phyloP scores from a whole-genome alignment of 1,284 basidiomycete genomes.

The Cerrena zonata region DNA sequence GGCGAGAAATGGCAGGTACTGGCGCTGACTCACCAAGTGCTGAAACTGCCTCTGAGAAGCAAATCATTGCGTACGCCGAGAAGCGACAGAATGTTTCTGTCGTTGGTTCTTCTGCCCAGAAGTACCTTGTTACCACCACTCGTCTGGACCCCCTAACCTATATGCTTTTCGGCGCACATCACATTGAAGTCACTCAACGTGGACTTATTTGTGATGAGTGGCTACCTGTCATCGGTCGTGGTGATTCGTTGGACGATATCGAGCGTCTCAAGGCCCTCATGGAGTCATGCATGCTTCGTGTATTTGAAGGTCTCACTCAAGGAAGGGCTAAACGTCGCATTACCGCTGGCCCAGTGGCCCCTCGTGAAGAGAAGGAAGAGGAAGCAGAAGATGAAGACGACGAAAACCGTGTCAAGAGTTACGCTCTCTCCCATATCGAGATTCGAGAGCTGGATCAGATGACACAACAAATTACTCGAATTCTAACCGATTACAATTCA shows the following conservation, averaged over 20 bases:
- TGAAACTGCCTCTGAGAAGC: constrained; percentile 54
- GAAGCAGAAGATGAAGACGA: constrained; percentile 60
- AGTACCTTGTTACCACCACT: constrained; percentile 77
- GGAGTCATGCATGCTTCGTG: constrained; percentile 83
- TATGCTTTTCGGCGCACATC: constrained; percentile 86
- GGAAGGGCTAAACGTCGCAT: constrained; percentile 31
- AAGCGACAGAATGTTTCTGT: constrained; percentile 74
- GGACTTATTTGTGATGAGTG: constrained; percentile 87
- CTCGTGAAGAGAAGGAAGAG: constrained; percentile 50
- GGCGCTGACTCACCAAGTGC: constrained; percentile 11
- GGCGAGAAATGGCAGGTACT: constrained; percentile 36
- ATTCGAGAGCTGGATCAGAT: constrained; percentile 70
- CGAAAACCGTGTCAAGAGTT: constrained; percentile 32
- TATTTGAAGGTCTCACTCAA: constrained; percentile 80
- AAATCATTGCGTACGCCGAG: constrained; percentile 81
- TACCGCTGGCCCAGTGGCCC: constrained; percentile 29
- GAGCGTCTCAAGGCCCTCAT: constrained; percentile 79
- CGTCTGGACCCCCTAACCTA: constrained; percentile 87
- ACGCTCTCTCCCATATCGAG: constrained; percentile 58
- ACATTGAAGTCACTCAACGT: constrained; percentile 59
- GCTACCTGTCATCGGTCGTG: constrained; percentile 80
- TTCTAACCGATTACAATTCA: constrained; percentile 61
- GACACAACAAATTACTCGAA: constrained; percentile 67
- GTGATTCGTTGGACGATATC: constrained; percentile 77
- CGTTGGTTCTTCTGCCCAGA: constrained; percentile 42